Conservation (phyloP, 768 basidiomycete genomes). For the Pisolithus marmoratus region DNA sequence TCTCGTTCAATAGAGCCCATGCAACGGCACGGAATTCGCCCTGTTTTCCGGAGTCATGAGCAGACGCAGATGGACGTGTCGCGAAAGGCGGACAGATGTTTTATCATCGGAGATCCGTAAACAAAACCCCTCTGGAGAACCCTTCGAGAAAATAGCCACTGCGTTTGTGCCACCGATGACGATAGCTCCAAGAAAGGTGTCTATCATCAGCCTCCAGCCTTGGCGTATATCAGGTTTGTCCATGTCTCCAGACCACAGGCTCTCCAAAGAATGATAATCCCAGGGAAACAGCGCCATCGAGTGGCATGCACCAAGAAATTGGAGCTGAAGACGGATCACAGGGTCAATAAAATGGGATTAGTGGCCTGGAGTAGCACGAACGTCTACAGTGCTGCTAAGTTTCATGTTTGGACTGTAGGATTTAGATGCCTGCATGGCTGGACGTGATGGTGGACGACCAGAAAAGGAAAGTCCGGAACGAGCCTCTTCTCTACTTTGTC, state of each 20-base stretch:
- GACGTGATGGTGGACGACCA: neutral
- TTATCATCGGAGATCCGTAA: conserved; percentile 31
- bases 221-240: conserved; percentile 25
- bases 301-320: conserved; percentile 30
- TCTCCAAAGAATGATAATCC: conserved; percentile 31
- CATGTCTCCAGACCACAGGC: conserved; percentile 32
- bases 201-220: conserved; percentile 42
- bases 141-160: conserved; percentile 31
- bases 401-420: conserved; percentile 30
- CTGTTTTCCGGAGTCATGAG: conserved; percentile 7
- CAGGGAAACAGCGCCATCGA: conserved; percentile 44
- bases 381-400: conserved; percentile 38
- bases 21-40: conserved; percentile 35
- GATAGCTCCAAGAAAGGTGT: conserved; percentile 46
- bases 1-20: conserved; percentile 48
- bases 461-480: neutral
- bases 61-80: conserved; percentile 2
- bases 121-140: conserved; percentile 18
- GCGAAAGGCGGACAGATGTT: conserved; percentile 11
- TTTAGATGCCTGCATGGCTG: neutral
- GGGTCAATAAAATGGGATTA: conserved; percentile 10
- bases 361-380: conserved; percentile 28
- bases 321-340: conserved; percentile 14
- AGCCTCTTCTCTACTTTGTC: neutral
- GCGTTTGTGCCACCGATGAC: conserved; percentile 40